A percentile compares a stretch with the other conserved stretches of the same genome.
These are phyloP conservation scores for Floccularia luteovirens DNA, from an alignment of 768 basidiomycete species.

Conservation along the genomic window DNA sequence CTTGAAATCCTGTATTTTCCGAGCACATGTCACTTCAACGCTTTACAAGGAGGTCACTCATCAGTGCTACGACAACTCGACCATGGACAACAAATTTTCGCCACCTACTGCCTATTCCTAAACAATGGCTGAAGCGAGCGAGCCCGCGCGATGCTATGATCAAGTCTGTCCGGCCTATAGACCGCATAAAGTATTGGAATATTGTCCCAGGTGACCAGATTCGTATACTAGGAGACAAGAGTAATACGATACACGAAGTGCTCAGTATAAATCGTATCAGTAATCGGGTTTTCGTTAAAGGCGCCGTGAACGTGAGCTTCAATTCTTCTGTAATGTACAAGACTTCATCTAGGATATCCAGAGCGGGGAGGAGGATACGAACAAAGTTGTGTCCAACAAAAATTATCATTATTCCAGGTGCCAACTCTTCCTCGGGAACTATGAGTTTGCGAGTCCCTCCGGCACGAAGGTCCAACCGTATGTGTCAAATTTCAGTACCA, in stretches of 20 bases:
- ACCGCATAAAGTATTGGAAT: constrained; percentile 84
- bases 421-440: constrained; percentile 69
- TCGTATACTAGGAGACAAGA: constrained; percentile 58
- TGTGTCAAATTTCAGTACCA: constrained; percentile 39
- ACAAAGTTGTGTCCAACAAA: constrained; percentile 28
- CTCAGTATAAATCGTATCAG: constrained; percentile 64
- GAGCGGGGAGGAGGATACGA: constrained; percentile 15
- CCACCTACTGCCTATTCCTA: constrained; percentile 58
- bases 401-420: constrained; percentile 74
- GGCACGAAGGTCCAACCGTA: constrained; percentile 27
- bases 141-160: constrained; percentile 34
- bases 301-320: constrained; percentile 25
- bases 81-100: constrained; percentile 63
- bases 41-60: constrained; percentile 26
- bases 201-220: constrained; percentile 81
- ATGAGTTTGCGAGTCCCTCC: constrained; percentile 53
- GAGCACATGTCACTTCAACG: constrained; percentile 24
- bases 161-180: constrained; percentile 53
- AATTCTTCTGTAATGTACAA: not conserved
- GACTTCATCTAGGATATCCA: constrained; percentile 1
- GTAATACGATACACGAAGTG: constrained; percentile 58
- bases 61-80: constrained; percentile 38
- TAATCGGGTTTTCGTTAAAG: constrained; percentile 56
- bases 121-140: constrained; percentile 37
- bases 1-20: too few relatives aligned